phyloP scores from a whole-genome alignment of 257 asterid species.

The Cruciata laevipes region DNA sequence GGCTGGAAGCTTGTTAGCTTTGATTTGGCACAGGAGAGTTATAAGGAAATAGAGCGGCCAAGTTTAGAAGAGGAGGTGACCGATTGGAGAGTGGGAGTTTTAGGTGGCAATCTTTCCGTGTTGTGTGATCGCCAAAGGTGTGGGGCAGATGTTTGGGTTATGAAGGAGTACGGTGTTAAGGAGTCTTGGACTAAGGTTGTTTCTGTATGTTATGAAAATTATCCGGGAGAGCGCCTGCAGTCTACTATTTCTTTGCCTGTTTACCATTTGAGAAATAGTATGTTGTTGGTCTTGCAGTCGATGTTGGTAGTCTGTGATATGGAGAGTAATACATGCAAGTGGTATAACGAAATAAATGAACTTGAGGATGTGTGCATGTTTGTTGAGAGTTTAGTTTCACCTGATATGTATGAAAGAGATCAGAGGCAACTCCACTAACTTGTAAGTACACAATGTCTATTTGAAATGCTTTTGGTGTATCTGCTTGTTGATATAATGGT shows the following conservation, averaged over 20 bases:
- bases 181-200: slow-evolving; percentile 40
- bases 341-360: slow-evolving; percentile 24
- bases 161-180: slow-evolving; percentile 32
- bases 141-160: slow-evolving; percentile 41
- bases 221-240: slow-evolving; percentile 13
- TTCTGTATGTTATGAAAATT: slow-evolving; percentile 27
- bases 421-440: neutral
- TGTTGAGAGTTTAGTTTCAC: slow-evolving; percentile 40
- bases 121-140: slow-evolving; percentile 23
- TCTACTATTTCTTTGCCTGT: slow-evolving; percentile 9
- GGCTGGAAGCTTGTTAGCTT: slow-evolving; percentile 38
- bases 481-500: neutral
- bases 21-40: slow-evolving; percentile 40
- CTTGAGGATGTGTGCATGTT: slow-evolving; percentile 15
- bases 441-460: neutral
- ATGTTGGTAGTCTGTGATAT: slow-evolving; percentile 31
- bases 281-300: slow-evolving; percentile 31
- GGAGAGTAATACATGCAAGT: slow-evolving; percentile 23
- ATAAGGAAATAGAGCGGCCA: slow-evolving; percentile 30
- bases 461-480: neutral
- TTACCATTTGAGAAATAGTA: slow-evolving; percentile 31
- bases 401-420: neutral
- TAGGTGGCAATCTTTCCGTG: slow-evolving; percentile 32
- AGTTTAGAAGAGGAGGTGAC: slow-evolving; percentile 16
- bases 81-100: slow-evolving; percentile 24